Evolutionary conservation across 805 yeast genomes (phyloP).

Genomic region (Saccharomycopsis sp.): DNA sequence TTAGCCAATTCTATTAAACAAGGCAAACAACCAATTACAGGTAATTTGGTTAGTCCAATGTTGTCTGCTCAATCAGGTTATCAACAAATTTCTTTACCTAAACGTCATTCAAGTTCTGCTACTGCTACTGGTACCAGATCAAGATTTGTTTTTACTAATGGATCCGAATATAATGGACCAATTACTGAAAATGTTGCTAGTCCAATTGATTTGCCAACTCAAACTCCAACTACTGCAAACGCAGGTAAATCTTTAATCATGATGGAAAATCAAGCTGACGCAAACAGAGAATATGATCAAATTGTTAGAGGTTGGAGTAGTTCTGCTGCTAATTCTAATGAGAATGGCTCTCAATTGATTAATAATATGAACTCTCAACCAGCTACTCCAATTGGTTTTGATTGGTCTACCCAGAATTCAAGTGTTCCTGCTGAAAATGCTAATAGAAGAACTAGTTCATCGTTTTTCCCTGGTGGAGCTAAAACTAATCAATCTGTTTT

Average conservation of each 20-base stretch:
- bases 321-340: neutral
- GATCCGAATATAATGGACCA: slow-evolving; percentile 1
- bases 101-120: slow-evolving; percentile 11
- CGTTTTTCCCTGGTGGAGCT: slow-evolving; percentile 20
- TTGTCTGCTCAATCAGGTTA: slow-evolving; percentile 2
- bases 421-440: slow-evolving; percentile 32
- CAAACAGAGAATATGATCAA: slow-evolving; percentile 36
- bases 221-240: slow-evolving; percentile 24
- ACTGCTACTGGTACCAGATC: slow-evolving; percentile 9
- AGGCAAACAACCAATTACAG: neutral
- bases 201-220: slow-evolving; percentile 15
- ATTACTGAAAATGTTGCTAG: slow-evolving; percentile 12
- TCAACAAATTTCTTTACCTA: slow-evolving; percentile 12
- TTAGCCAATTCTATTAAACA: slow-evolving; percentile 1
- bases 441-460: slow-evolving; percentile 24
- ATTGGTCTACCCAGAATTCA: slow-evolving; percentile 36
- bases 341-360: slow-evolving; percentile 21
- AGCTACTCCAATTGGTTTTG: slow-evolving; percentile 10
- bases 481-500: neutral
- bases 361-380: slow-evolving; percentile 16
- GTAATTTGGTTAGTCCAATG: slow-evolving; percentile 1
- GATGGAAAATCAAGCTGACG: slow-evolving; percentile 38
- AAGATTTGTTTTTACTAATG: slow-evolving; percentile 11
- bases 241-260: slow-evolving; percentile 34
- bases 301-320: slow-evolving; percentile 26